Base-by-base conservation (phyloP, 805 yeast genomes). In the Starmerella ratchasimensis region DNA sequence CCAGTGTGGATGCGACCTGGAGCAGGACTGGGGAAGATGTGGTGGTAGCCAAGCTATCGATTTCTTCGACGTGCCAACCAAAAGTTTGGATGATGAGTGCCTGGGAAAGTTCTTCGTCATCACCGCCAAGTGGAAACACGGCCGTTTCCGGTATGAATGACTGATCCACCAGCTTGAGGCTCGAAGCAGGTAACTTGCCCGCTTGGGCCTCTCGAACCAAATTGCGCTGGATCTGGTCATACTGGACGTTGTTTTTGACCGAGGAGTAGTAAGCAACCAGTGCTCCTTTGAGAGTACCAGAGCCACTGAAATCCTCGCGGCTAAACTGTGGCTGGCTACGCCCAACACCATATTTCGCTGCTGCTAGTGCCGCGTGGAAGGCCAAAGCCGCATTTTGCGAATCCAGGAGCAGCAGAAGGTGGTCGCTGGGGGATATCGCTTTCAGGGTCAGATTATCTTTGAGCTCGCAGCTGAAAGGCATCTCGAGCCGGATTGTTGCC, bases 281-380 rank as follows among this genome's bases (percentile, higher is more conserved):
- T 11, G 53, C 52, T 6, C 48, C 52, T 4, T 31, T 34, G 3
- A 44, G 28, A 11, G 27, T 24, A 11, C 27, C 11, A 24, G 27
- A 24, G 27, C n/a, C 27, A 24, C 27, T 24, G n/a, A 24, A 11
- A 24, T 24, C 27, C 11, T 24, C 27, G 27, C 27, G n/a, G 13
- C n/a, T 11, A 24, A n/a, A 24, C 13, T 24, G n/a, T 11, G 11
- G 27, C n/a, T 24, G 11, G n/a, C n/a, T n/a, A 24, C 11, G n/a
- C 13, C n/a, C 27, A 24, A 11, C n/a, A 11, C n/a, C 27, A 24
- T 24, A n/a, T n/a, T n/a, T n/a, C n/a, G n/a, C n/a, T n/a, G n/a
- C n/a, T n/a, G n/a, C n/a, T n/a, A n/a, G n/a, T n/a, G n/a, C n/a
- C n/a, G n/a, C n/a, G n/a, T n/a, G n/a, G n/a, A n/a, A n/a, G n/a